Evolutionary conservation across 2,329 filamentous ascomycete genomes (phyloP).

Genomic region (Anthostomella pinea): DNA sequence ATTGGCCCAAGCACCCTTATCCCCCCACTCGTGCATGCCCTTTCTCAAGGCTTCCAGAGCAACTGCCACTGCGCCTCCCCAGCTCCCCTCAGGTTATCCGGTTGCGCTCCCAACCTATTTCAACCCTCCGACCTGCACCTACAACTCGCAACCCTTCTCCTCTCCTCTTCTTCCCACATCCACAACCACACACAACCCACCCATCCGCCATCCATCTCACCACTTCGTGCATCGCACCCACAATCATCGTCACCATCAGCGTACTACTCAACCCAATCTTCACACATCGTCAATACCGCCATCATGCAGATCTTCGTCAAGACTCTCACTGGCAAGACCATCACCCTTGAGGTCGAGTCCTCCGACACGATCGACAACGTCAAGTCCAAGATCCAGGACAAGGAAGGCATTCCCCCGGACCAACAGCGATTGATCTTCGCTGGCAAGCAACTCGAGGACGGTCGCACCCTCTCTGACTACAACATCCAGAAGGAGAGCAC

Average conservation of each 20-base stretch:
- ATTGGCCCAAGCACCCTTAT: conserved; percentile 18
- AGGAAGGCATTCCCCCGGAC: conserved; percentile 84
- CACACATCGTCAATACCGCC: conserved; percentile 31
- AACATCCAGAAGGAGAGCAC: conserved; percentile 65
- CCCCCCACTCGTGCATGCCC: conserved; percentile 19
- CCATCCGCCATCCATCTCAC: conserved; percentile 13
- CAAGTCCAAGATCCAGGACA: conserved; percentile 87
- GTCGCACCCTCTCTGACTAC: conserved; percentile 54
- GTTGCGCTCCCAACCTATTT: conserved; percentile 21
- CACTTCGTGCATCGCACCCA: conserved; percentile 9
- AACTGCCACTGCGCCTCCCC: conserved; percentile 29
- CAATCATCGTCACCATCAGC: conserved; percentile 12
- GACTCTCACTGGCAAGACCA: conserved; percentile 91
- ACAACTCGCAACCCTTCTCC: conserved; percentile 13
- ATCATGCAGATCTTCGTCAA: conserved; percentile 98
- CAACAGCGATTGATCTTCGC: conserved; percentile 84
- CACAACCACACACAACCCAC: conserved; percentile 10
- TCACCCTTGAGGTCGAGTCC: conserved; percentile 76
- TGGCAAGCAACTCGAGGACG: conserved; percentile 47
- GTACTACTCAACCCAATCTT: conserved; percentile 11
- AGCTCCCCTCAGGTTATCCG: conserved; percentile 12
- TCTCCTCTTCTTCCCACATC: conserved; percentile 3
- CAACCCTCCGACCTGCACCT: conserved; percentile 10
- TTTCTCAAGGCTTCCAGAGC: conserved; percentile 31
- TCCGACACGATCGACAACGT: conserved; percentile 83